These are phyloP conservation scores for Ophiostoma novo-ulmi DNA, from an alignment of 2,329 filamentous ascomycete species.

Conservation along the genomic window DNA sequence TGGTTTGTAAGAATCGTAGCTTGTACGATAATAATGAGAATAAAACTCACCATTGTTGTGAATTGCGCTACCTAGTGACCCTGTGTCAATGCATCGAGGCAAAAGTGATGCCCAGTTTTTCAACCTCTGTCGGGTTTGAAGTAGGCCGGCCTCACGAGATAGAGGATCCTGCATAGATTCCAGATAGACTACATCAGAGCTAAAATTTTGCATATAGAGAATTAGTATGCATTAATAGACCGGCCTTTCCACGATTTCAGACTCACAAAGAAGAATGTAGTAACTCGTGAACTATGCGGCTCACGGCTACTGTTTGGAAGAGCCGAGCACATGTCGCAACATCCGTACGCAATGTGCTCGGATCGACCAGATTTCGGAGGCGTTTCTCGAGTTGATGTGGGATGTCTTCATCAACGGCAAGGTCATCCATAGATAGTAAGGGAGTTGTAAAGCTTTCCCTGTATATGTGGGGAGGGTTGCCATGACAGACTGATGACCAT, in stretches of 20 bases:
- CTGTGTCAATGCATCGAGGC: constrained; percentile 36
- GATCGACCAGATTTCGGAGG: not conserved
- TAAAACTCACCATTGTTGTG: constrained; percentile 28
- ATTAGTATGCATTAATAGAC: not conserved
- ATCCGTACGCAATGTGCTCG: not conserved
- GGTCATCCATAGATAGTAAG: not conserved
- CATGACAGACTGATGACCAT: constrained; percentile 45
- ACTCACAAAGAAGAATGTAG: constrained; percentile 7
- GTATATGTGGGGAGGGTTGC: constrained; percentile 44
- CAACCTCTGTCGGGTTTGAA: constrained; percentile 31
- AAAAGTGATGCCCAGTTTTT: constrained; percentile 37
- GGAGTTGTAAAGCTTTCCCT: constrained; percentile 23
- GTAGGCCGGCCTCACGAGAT: not conserved
- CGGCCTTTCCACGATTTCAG: not conserved
- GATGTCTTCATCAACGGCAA: not conserved
- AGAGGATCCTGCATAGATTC: not conserved
- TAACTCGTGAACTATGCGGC: not conserved
- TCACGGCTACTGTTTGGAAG: not conserved
- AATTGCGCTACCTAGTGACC: constrained; percentile 19
- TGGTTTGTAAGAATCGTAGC: not conserved
- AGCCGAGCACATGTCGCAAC: not conserved
- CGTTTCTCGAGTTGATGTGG: not conserved
- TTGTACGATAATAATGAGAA: not conserved
- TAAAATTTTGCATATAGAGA: not conserved
- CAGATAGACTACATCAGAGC: constrained; percentile 2